Evolutionary conservation across 1,284 basidiomycete genomes (phyloP), one percentile per base, ranked within the genome.

Genomic region (Pseudozyma thailandica): DNA sequence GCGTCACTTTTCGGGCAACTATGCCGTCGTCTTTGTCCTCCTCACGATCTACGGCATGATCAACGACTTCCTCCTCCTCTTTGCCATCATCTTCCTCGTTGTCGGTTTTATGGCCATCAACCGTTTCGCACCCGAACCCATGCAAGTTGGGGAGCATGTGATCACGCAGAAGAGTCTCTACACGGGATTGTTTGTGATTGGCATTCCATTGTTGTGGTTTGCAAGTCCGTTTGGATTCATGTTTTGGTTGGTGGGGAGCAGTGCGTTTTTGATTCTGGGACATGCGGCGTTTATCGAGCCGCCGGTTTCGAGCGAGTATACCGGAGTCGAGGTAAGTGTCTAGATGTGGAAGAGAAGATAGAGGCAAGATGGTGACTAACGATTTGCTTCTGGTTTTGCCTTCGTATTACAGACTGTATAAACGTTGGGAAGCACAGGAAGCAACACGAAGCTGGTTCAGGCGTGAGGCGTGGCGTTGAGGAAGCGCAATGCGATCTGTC

Each of bases 21-120:
- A 97, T 85, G 88, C 89, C 39, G 84, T 96, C 78, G 88, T 98
- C 74, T 86, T 97, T 18, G 89, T 87, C 49, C 83, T 90, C 44
- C 87, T 98, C 54, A 91, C 90, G 16, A 88, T 98, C 57, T 98
- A 97, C 84, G 92, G 94, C 16, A 83, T 98, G 91, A 84, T 98
- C 77, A 93, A 91, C 64, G 94, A 92, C 84, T 88, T 88, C 7
- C 83, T 89, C 37, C 89, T 98, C 43, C 87, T 98, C 68, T 86
- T 95, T 77, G 89, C 94, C 4, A 86, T 97, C 65, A 87, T 85
- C 33, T 94, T 98, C 87, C 89, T 98, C 75, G 89, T 94, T 69
- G 92, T 92, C 45, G 95, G 95, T 3, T 98, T 97, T 85, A 84
- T 89, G 30, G 88, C 88, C 42, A 95, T 98, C 85, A 94, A 93